Evolutionary conservation across 768 basidiomycete species (phyloP).

Genomic region (Tylopilus sp.): DNA sequence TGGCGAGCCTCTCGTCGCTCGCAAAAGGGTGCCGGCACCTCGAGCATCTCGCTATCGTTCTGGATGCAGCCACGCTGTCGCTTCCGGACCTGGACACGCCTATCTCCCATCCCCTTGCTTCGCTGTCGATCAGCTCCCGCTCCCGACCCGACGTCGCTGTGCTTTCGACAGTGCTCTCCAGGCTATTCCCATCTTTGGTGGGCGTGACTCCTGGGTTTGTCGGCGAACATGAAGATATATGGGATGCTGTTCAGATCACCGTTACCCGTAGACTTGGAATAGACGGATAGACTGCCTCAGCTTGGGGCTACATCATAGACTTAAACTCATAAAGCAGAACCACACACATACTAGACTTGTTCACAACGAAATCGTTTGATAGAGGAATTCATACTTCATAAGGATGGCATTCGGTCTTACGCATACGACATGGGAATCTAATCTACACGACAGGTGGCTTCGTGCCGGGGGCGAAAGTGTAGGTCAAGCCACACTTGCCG

Average conservation of each 20-base stretch:
- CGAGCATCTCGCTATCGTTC: slow-evolving; percentile 15
- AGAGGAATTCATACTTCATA: too few species aligned
- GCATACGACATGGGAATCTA: slow-evolving; percentile 11
- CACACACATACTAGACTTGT: too few species aligned
- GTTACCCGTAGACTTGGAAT: background rate
- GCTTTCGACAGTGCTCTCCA: slow-evolving; percentile 31
- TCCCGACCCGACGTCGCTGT: slow-evolving; percentile 25
- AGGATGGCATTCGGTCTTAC: slow-evolving; percentile 12
- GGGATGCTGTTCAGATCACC: slow-evolving; percentile 19
- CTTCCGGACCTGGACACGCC: background rate
- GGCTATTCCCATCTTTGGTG: slow-evolving; percentile 39
- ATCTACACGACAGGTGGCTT: slow-evolving; percentile 70
- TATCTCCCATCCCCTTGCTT: slow-evolving; percentile 23
- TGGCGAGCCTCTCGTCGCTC: slow-evolving; percentile 16
- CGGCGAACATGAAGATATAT: slow-evolving; percentile 30
- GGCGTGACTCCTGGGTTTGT: slow-evolving; percentile 35
- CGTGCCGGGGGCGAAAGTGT: slow-evolving; percentile 77
- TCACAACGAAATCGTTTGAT: too few species aligned
- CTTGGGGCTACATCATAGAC: background rate
- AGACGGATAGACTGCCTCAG: slow-evolving; percentile 1
- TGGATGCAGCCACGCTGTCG: slow-evolving; percentile 8
- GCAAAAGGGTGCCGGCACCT: slow-evolving; percentile 18
- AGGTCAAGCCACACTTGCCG: slow-evolving; percentile 89
- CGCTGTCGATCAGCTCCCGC: slow-evolving; percentile 35
- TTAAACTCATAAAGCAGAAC: background rate